Conservation (phyloP, 2,329 filamentous ascomycete genomes). For the Cryphonectria radicalis region DNA sequence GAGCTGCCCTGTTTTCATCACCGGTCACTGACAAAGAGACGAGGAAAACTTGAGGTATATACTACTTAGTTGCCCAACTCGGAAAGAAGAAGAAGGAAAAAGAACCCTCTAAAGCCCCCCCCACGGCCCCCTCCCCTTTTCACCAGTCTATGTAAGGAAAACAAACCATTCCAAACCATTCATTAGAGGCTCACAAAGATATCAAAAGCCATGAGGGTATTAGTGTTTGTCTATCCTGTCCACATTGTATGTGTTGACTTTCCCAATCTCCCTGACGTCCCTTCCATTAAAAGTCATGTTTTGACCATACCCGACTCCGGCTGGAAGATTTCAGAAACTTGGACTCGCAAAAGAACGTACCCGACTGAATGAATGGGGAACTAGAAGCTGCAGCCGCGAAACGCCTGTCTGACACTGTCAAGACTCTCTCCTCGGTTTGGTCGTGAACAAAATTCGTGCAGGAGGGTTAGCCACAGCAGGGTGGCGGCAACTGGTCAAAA, state of each 20-base stretch:
- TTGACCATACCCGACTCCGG: not conserved
- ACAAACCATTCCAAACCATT: not conserved
- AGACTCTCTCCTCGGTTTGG: constrained; percentile 11
- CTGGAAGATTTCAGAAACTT: not conserved
- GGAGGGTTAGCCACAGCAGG: not conserved
- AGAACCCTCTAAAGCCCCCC: no score
- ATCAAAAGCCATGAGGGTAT: not conserved
- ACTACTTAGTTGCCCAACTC: not conserved
- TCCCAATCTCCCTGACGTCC: not conserved
- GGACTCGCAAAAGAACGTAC: not conserved
- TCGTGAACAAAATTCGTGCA: not conserved
- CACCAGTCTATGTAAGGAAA: not conserved
- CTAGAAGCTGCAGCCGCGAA: not conserved
- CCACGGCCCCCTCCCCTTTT: not conserved
- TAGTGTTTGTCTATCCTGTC: constrained; percentile 1
- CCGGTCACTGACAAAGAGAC: not conserved
- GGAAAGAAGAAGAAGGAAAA: not conserved
- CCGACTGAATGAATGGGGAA: not conserved
- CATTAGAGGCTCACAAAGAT: not conserved
- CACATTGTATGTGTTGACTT: not conserved
- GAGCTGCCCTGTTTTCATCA: not conserved
- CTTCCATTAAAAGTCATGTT: not conserved
- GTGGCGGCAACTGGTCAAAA: not conserved
- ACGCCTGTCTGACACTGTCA: constrained; percentile 25
- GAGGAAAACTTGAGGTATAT: not conserved